Evolutionary conservation across 192 early-diverging fungal genomes (phyloP).

Genomic region (Backusella parvicylindrica): DNA sequence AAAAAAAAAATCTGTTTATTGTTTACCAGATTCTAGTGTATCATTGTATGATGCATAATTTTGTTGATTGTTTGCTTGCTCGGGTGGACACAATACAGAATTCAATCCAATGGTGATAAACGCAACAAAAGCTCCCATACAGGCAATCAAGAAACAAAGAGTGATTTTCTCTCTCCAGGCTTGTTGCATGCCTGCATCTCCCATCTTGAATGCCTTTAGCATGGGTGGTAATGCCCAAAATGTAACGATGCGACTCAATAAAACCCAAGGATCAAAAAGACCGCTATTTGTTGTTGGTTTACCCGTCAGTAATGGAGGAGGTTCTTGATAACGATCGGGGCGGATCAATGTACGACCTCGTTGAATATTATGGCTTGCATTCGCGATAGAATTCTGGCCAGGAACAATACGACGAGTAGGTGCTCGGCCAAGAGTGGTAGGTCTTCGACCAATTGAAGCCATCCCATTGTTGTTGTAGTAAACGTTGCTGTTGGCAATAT

Average conservation of each 20-base stretch:
- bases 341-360: constrained; percentile 73
- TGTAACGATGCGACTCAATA: constrained; percentile 63
- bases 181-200: constrained; percentile 68
- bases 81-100: constrained; percentile 57
- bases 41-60: constrained; percentile 49
- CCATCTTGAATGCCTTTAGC: constrained; percentile 52
- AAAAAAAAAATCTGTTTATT: background rate
- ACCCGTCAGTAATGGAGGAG: constrained; percentile 63
- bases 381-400: constrained; percentile 30
- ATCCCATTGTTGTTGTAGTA: background rate
- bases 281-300: constrained; percentile 39
- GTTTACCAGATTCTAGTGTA: constrained; percentile 23
- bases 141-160: constrained; percentile 76
- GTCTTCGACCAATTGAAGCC: constrained; percentile 10
- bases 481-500: background rate
- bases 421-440: constrained; percentile 33
- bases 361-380: constrained; percentile 55
- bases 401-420: constrained; percentile 36
- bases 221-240: constrained; percentile 67
- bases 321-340: constrained; percentile 63
- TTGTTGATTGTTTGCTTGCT: constrained; percentile 42
- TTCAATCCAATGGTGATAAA: constrained; percentile 81
- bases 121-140: constrained; percentile 73
- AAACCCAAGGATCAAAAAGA: constrained; percentile 57
- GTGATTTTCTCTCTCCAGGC: constrained; percentile 82